Conservation (phyloP, 345 rosid species). For the Adansonia digitata region DNA sequence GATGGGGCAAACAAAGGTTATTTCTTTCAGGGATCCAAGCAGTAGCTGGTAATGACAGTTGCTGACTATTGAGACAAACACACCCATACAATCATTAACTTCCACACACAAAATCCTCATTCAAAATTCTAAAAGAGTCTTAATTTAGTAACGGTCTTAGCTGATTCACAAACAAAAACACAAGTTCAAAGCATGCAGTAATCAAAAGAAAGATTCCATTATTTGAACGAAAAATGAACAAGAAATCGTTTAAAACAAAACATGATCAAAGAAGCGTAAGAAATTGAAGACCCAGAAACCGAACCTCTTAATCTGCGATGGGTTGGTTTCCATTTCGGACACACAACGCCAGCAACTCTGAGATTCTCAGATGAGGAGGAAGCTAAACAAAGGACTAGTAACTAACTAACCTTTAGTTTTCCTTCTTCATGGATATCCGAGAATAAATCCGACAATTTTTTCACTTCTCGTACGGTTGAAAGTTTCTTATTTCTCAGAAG, state of each 20-base stretch:
- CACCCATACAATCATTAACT: neutral
- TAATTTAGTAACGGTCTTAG: neutral
- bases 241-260: neutral
- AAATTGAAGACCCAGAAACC: constrained; percentile 5
- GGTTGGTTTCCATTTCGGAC: constrained; percentile 33
- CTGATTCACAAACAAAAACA: neutral
- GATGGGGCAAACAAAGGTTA: too few relatives aligned
- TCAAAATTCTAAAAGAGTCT: neutral
- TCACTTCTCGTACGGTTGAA: neutral
- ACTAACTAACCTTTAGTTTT: neutral
- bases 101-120: neutral
- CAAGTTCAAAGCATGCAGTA: neutral
- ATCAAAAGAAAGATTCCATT: neutral
- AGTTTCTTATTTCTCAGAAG: neutral
- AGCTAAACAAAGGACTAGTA: neutral
- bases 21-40: too few relatives aligned
- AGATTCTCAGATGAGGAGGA: neutral
- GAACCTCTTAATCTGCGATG: constrained; percentile 37
- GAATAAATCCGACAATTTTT: neutral
- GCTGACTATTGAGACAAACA: neutral
- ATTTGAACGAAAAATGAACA: neutral
- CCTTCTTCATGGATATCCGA: constrained; percentile 13
- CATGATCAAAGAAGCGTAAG: neutral
- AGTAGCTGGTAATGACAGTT: neutral
- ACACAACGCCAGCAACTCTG: neutral